Evolutionary conservation across 2,329 filamentous ascomycete genomes (phyloP), one percentile per base, ranked within the genome.

Genomic region (Emergomyces pasteurianus): DNA sequence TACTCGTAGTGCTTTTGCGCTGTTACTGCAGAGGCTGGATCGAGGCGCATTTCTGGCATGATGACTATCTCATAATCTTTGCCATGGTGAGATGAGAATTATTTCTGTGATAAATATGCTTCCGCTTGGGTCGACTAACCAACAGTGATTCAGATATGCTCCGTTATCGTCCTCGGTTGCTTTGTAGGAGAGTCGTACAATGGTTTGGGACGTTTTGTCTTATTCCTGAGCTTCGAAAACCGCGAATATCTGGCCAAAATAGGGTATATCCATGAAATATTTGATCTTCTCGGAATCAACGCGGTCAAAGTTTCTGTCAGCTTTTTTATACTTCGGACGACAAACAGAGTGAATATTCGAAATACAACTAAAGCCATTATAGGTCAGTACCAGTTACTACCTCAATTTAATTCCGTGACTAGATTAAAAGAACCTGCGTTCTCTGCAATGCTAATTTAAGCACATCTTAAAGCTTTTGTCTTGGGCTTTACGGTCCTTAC

Each of bases 231-330:
- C 2, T 59, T 61, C 0, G 34, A 65, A 0, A 74, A 76, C 52
- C 70, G 73, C 16, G 65, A 66, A 18, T 65, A 67, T 1, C 76
- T 78, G 58, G 64, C 70, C 1, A 76, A 78, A 50, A 74, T 76
- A 47, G 71, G 73, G 31, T 81, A 77, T 64, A 73, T 76, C 55
- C 77, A 82, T 62, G 75, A 76, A 8, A 68, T 83, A 55, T 68
- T 80, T 50, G 72, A 78, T 26, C 76, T 80, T 65, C 64, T 77
- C 7, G 79, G 74, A 0, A 73, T 78, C 3, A 73, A 74, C 12
- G 65, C 74, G 0, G 75, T 80, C 62, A 81, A 81, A 65, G 72
- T 81, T 10, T 80, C 79, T 0, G 74, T 80, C 34, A 75, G 72
- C 1, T 71, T 78, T 36, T 78, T 79, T 62, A 68, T 81, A 5